phyloP scores from a whole-genome alignment of 257 asterid genomes.

The Solanum corneliomulleri region DNA sequence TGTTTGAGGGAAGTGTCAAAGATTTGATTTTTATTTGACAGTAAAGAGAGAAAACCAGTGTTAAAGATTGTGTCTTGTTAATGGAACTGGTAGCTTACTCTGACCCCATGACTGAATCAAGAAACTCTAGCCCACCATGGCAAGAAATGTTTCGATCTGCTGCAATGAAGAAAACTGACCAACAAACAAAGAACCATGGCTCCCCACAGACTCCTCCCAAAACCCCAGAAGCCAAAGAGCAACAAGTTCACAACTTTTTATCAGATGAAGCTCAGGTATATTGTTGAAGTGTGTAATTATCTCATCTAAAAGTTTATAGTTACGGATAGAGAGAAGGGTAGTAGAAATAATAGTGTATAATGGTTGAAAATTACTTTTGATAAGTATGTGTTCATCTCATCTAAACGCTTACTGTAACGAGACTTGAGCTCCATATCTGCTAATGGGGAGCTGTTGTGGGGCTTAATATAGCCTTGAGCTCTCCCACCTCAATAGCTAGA shows the following conservation, averaged over 20 bases:
- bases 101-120: constrained; percentile 43
- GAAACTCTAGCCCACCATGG: constrained; percentile 49
- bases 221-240: constrained; percentile 7
- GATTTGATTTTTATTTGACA: not conserved
- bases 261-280: constrained; percentile 36
- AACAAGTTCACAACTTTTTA: not conserved
- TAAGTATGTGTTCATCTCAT: not conserved
- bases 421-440: not conserved
- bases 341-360: not conserved
- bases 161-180: constrained; percentile 52
- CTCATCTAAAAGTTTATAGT: not conserved
- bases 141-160: constrained; percentile 93
- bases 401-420: not conserved
- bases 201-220: not conserved
- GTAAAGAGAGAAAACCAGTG: not conserved
- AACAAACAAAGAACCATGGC: not conserved
- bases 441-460: not conserved
- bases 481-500: not conserved
- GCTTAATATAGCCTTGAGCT: not conserved
- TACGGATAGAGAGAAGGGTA: not conserved
- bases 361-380: not conserved
- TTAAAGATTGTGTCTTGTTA: not conserved
- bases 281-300: not conserved
- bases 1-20: not conserved
- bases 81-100: constrained; percentile 60